Evolutionary conservation across 495 filamentous ascomycete species (phyloP), one percentile per base, ranked within the genome.

Genomic region (Geoglossum glabrum): DNA sequence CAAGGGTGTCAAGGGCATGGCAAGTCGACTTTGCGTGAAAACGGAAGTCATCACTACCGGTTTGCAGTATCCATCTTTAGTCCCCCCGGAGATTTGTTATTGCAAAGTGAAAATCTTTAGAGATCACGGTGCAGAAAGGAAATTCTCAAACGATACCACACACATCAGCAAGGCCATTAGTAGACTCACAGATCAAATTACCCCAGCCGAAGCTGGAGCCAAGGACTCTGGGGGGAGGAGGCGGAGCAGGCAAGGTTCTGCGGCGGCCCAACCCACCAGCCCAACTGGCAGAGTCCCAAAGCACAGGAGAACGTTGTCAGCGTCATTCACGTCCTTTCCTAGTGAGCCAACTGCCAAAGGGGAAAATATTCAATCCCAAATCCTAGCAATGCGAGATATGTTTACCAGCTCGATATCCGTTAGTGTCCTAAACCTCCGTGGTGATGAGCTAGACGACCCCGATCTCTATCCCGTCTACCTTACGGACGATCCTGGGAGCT

Each of bases 51-150:
- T 57, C 21, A 66, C 67, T 0, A 45, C 64, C 0, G 59, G 58
- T 7, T 69, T 69, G 0, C 57, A 71, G 6, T 67, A 77, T 26
- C 68, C 75, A 0, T 62, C 75, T 3, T 64, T 69, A 0, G 62
- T 70, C 7, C 65, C 70, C 1, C 57, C 65, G 3, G 89, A 97
- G 68, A 79, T 93, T 6, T 85, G 84, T 67, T 96, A 84, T 65
- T 93, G 90, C 77, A 93, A 90, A 69, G 87, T 98, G 47, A 96
- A 96, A 65, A 77, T 98, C 1, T 98, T 98, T 72, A 78, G 92
- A 45, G 92, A 98, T 64, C 90, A 98, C 62, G 90, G 90, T 7
- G 90, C 90, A 0, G 90, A 98, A 69, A 80, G 90, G 31, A 98
- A 96, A 67, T 74, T 95, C 2, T 85, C 87, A 6, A 98, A 96